Evolutionary conservation across 2,329 filamentous ascomycete genomes (phyloP).

Genomic region (Colletotrichum truncatum): DNA sequence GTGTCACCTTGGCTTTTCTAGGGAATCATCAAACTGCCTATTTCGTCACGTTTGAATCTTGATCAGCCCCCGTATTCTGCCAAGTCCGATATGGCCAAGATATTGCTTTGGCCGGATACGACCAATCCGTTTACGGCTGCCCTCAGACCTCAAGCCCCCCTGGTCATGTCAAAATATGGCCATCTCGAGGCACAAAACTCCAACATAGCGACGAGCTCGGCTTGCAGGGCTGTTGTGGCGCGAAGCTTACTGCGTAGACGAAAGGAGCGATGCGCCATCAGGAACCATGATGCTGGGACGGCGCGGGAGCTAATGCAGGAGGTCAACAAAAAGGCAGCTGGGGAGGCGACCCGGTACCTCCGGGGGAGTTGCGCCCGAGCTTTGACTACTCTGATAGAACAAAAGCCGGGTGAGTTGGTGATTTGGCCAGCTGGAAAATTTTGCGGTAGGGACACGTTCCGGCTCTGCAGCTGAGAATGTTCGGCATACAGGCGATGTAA

Average conservation of each 20-base stretch:
- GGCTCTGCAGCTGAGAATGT: conserved; percentile 4
- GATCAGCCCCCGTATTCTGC: neutral
- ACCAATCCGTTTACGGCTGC: neutral
- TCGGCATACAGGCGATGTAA: conserved; percentile 16
- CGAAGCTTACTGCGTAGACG: neutral
- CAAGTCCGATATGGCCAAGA: neutral
- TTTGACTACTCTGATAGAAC: no score
- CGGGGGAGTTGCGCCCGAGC: neutral
- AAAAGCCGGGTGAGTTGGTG: neutral
- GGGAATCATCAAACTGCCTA: neutral
- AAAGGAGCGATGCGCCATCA: neutral
- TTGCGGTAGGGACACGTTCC: neutral
- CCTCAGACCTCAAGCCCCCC: neutral
- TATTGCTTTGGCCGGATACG: neutral
- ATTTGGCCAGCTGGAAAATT: neutral
- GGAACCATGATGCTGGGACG: conserved; percentile 17
- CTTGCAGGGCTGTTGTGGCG: neutral
- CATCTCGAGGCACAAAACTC: neutral
- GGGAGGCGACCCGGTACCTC: neutral
- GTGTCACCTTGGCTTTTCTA: neutral
- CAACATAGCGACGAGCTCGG: neutral
- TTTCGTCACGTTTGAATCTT: neutral
- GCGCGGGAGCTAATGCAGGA: conserved; percentile 26
- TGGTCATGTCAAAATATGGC: neutral
- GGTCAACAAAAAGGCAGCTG: conserved; percentile 8